Percentiles rank a stretch among this genome's conserved stretches.
Evolutionary conservation across 2,329 filamentous ascomycete genomes (phyloP).

Genomic region (Sphaerostilbella broomeana): DNA sequence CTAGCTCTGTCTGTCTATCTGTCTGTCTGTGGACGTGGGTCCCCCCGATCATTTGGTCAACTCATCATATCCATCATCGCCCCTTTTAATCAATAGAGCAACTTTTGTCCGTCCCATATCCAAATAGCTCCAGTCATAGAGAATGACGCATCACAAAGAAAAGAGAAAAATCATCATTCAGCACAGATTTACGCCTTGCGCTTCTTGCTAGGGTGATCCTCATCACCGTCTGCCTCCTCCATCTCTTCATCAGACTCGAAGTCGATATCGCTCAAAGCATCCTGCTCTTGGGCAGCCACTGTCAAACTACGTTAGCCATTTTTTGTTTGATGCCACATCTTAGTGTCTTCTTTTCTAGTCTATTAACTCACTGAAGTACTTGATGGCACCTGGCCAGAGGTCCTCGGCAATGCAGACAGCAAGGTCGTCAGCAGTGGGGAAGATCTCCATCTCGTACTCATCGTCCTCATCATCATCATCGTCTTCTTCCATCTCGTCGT

Average conservation of each 20-base stretch:
- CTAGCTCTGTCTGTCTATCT: too few species aligned
- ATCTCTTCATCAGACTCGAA: slow-evolving; percentile 59
- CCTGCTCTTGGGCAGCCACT: slow-evolving; percentile 56
- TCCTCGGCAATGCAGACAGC: slow-evolving; percentile 79
- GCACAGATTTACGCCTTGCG: slow-evolving; percentile 30
- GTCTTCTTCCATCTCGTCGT: slow-evolving; percentile 33
- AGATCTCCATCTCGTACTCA: slow-evolving; percentile 71
- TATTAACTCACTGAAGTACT: slow-evolving; percentile 73
- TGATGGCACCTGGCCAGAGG: slow-evolving; percentile 79
- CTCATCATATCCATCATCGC: neutral
- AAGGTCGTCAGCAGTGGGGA: slow-evolving; percentile 78
- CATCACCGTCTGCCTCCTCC: slow-evolving; percentile 37
- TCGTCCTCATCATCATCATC: slow-evolving; percentile 58
- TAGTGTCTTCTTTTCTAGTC: too few species aligned
- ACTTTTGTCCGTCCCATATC: slow-evolving; percentile 5
- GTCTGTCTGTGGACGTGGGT: too few species aligned
- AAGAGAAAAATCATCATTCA: slow-evolving; percentile 7
- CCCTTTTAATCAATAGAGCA: slow-evolving; percentile 1
- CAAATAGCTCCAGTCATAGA: neutral
- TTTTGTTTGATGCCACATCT: too few species aligned
- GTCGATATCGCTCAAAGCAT: slow-evolving; percentile 60
- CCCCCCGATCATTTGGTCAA: too few species aligned
- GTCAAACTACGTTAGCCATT: too few species aligned
- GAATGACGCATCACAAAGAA: neutral
- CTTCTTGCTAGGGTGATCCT: slow-evolving; percentile 39